Evolutionary conservation across 73 alveolate species (phyloP).

Genomic region (Stentor coeruleus): DNA sequence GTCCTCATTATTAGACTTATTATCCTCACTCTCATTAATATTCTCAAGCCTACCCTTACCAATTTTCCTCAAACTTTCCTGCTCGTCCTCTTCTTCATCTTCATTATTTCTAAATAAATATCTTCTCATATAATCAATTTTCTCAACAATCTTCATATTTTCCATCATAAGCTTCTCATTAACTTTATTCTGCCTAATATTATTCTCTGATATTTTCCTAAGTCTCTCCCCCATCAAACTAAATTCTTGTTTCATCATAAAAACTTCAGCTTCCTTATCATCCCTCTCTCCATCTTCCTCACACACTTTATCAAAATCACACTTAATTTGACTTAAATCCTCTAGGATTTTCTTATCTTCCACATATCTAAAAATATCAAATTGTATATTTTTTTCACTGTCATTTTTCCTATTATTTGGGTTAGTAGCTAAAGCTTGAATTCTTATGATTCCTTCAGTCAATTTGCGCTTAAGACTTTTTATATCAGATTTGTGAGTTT

Average conservation of each 20-base stretch:
- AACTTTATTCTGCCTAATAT: not conserved
- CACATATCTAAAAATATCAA: not conserved
- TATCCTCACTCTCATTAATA: too few species aligned
- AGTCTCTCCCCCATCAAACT: not conserved
- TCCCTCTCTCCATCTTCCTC: not conserved
- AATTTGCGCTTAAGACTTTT: not conserved
- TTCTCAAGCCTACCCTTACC: too few species aligned
- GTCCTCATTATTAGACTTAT: too few species aligned
- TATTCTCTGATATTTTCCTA: not conserved
- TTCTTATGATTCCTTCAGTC: not conserved
- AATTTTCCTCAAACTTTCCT: too few species aligned
- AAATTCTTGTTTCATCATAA: not conserved
- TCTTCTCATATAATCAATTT: not conserved
- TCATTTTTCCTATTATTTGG: not conserved
- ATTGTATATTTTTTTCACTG: not conserved
- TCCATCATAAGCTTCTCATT: not conserved
- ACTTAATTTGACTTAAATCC: not conserved
- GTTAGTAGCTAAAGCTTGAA: not conserved
- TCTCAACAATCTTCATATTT: not conserved
- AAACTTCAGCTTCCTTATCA: not conserved
- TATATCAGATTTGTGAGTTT: not conserved
- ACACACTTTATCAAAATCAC: not conserved
- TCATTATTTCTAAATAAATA: too few species aligned
- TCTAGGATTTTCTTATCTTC: not conserved
- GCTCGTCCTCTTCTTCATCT: too few species aligned